Evolutionary conservation across 192 early-diverging fungal genomes (phyloP).

Genomic region (Mortierella antarctica): DNA sequence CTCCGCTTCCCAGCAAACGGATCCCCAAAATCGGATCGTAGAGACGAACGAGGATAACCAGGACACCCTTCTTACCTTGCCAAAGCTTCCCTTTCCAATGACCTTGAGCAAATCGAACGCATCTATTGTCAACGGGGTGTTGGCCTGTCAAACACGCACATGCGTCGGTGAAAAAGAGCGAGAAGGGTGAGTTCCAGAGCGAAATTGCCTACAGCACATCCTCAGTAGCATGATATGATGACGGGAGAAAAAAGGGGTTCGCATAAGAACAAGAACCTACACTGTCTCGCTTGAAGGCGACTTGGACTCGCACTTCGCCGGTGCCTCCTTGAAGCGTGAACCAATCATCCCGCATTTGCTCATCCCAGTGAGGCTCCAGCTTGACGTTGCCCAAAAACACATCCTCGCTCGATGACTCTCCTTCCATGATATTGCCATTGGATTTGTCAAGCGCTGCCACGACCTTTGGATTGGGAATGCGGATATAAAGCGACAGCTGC

Average conservation of each 20-base stretch:
- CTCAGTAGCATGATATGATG: too few relatives aligned
- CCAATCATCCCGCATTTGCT: conserved; percentile 73
- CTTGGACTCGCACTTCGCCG: conserved; percentile 79
- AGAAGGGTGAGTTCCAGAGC: too few relatives aligned
- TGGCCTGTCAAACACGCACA: conserved; percentile 54
- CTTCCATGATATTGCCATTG: conserved; percentile 46
- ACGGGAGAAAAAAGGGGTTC: background rate
- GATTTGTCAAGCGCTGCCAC: conserved; percentile 51
- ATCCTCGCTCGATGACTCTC: conserved; percentile 55
- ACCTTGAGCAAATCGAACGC: conserved; percentile 96
- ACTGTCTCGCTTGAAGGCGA: conserved; percentile 77
- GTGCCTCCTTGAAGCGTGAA: conserved; percentile 72
- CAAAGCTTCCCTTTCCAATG: conserved; percentile 97
- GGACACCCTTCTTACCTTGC: conserved; percentile 76
- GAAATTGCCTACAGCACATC: too few relatives aligned
- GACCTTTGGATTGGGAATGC: conserved; percentile 60
- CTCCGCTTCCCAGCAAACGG: too few relatives aligned
- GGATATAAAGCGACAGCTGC: conserved; percentile 69
- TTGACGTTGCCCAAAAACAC: conserved; percentile 68
- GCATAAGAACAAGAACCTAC: conserved; percentile 35
- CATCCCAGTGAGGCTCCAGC: conserved; percentile 64
- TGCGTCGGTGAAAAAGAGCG: background rate
- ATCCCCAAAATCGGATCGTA: conserved; percentile 76
- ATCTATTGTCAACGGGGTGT: conserved; percentile 84
- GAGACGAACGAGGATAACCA: conserved; percentile 79